Evolutionary conservation across 192 early-diverging fungal genomes (phyloP), one percentile per base, ranked within the genome.

Genomic region (Powellomyces hirtus): DNA sequence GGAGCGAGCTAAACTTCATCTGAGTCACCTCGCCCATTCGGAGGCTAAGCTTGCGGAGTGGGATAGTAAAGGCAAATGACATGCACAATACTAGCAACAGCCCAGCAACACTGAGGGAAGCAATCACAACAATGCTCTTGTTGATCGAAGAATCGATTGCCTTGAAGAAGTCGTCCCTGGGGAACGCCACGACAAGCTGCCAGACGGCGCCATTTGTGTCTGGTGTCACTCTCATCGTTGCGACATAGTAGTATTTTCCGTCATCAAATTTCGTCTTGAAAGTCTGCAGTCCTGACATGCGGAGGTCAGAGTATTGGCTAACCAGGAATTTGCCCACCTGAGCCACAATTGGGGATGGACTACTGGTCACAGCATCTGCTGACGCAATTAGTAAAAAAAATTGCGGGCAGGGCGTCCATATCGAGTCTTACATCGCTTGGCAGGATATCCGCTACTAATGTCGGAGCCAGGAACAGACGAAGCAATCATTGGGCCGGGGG

Each of bases 1-100:
- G 22, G 4, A 64, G 62, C 24, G 42, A 2, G 45, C 44, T 49
- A 31, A 64, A 64, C 5, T 30, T 45, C 62, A 64, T 64, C 46
- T 64, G 40, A 3, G 62, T 64, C 10, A 64, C 62, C 62, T 64
- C 62, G 13, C 20, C 40, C 62, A 64, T 64, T 11, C 62, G 62
- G 2, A 26, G n/a, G 5, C 22, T 45, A 11, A 64, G 46, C 31
- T 4, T 64, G 27, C 31, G n/a, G 2, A 64, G 30, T 16, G 62
- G 62, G 4, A 64, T 13, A 2, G 62, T 64, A 22, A 64, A 49
- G 10, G 30, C 44, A 20, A 49, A 64, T 14, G 62, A 64, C 44
- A 64, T 14, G 4, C 27, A 2, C 16, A 45, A 13, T n/a, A 64
- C 31, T 1, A 44, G 1, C 16, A 64, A 2, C 6, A 64, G 27